phyloP scores from a whole-genome alignment of 164 flowering plant genomes.

The Santalum album region DNA sequence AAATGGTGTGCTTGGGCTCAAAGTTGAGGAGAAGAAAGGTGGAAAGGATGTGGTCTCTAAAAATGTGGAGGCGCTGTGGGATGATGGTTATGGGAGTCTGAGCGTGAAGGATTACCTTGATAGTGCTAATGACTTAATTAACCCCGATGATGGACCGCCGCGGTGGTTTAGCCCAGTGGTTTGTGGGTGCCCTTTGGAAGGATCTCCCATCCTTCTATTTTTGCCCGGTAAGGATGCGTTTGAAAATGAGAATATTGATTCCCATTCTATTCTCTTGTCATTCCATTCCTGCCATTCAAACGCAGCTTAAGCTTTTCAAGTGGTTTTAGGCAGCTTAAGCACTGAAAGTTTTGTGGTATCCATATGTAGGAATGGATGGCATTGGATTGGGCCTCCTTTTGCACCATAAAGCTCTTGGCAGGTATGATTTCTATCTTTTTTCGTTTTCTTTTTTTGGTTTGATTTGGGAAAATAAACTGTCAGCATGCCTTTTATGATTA shows the following conservation, averaged over 20 bases:
- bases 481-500: too few species aligned
- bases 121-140: constrained; percentile 36
- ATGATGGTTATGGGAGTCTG: constrained; percentile 59
- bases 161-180: constrained; percentile 79
- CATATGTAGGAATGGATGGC: constrained; percentile 65
- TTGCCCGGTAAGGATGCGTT: constrained; percentile 53
- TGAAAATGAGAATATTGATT: too few species aligned
- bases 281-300: neutral
- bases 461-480: too few species aligned
- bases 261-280: too few species aligned
- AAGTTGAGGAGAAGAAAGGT: constrained; percentile 9
- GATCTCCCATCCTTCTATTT: constrained; percentile 61
- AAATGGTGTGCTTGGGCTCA: constrained; percentile 19
- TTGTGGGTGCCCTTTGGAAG: constrained; percentile 46
- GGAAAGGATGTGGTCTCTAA: constrained; percentile 6
- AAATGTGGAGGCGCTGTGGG: constrained; percentile 47
- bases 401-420: constrained; percentile 76
- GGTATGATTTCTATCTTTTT: constrained; percentile 28
- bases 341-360: constrained; percentile 2
- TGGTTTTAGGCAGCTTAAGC: neutral
- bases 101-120: constrained; percentile 70
- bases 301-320: neutral
- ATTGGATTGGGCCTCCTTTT: constrained; percentile 62
- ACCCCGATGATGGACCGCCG: constrained; percentile 73
- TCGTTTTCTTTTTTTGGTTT: neutral